Conservation (phyloP, 192 early-diverging fungal species). For the Podila clonocystis region DNA sequence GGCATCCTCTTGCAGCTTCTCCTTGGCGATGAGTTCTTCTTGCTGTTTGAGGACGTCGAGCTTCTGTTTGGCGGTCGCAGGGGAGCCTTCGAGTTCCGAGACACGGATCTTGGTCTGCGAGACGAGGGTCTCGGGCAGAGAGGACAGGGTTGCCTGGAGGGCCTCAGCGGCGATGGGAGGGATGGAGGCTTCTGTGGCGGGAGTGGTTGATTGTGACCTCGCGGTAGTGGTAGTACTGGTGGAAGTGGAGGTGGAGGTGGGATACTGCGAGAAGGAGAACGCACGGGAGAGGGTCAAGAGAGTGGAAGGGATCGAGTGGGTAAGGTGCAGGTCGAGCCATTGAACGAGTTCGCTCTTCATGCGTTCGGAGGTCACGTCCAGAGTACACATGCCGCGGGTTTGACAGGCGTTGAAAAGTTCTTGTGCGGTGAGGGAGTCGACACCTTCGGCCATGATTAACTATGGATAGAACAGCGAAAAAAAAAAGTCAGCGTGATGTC, state of each 20-base stretch:
- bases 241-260: neutral
- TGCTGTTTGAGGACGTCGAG: slow-evolving; percentile 91
- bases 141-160: slow-evolving; percentile 87
- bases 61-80: slow-evolving; percentile 88
- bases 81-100: slow-evolving; percentile 81
- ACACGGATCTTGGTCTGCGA: slow-evolving; percentile 67
- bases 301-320: slow-evolving; percentile 87
- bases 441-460: slow-evolving; percentile 82
- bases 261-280: slow-evolving; percentile 67
- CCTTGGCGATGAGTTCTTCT: slow-evolving; percentile 87
- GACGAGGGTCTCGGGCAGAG: slow-evolving; percentile 88
- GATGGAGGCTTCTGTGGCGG: neutral
- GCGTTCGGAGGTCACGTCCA: slow-evolving; percentile 87
- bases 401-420: slow-evolving; percentile 87
- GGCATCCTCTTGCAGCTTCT: slow-evolving; percentile 10
- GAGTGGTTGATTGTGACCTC: neutral
- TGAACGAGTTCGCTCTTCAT: slow-evolving; percentile 85
- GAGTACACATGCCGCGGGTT: slow-evolving; percentile 83
- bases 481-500: neutral
- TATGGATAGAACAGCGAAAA: slow-evolving; percentile 9
- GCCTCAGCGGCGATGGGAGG: slow-evolving; percentile 67
- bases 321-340: slow-evolving; percentile 92
- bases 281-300: slow-evolving; percentile 89
- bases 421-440: slow-evolving; percentile 80
- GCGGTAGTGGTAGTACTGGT: neutral